These are phyloP conservation scores for Cylindrodendrum hubeiense DNA, from an alignment of 2,329 filamentous ascomycete species.

Conservation along the genomic window DNA sequence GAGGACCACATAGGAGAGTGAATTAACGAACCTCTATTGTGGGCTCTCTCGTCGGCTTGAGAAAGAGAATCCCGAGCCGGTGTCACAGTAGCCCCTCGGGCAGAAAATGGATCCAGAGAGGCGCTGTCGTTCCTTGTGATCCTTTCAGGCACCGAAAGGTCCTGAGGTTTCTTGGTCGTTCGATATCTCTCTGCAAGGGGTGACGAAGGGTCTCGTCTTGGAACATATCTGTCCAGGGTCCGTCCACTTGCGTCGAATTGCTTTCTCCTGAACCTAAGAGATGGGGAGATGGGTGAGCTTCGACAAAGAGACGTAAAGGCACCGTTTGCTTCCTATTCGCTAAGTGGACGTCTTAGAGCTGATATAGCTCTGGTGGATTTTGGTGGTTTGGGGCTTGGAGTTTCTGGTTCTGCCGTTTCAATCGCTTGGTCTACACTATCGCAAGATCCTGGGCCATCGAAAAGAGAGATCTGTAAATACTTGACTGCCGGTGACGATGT, in stretches of 20 bases:
- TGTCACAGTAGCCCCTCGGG: constrained; percentile 40
- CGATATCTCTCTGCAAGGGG: constrained; percentile 59
- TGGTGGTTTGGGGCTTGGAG: neutral
- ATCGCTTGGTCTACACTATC: constrained; percentile 7
- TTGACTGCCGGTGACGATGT: constrained; percentile 11
- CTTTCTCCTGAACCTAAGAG: constrained; percentile 19
- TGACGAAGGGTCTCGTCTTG: constrained; percentile 52
- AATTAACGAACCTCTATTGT: constrained; percentile 29
- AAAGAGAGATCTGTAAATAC: constrained; percentile 11
- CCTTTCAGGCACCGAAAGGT: constrained; percentile 59
- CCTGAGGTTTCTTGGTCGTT: constrained; percentile 56
- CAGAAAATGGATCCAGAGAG: constrained; percentile 57
- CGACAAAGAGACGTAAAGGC: neutral
- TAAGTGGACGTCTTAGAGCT: neutral
- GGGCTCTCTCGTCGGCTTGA: constrained; percentile 28
- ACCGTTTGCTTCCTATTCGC: constrained; percentile 24
- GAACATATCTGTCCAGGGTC: constrained; percentile 64
- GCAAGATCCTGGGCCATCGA: constrained; percentile 36
- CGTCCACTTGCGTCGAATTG: constrained; percentile 28
- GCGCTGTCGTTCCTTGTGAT: constrained; percentile 57
- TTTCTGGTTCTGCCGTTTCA: constrained; percentile 17
- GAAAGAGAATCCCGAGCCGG: constrained; percentile 28
- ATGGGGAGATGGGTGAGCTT: neutral
- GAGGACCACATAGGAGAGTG: neutral
- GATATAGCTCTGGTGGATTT: neutral